These are phyloP conservation scores for Cryptococcus maquisensis DNA, from an alignment of 1,284 basidiomycete species.

Conservation along the genomic window DNA sequence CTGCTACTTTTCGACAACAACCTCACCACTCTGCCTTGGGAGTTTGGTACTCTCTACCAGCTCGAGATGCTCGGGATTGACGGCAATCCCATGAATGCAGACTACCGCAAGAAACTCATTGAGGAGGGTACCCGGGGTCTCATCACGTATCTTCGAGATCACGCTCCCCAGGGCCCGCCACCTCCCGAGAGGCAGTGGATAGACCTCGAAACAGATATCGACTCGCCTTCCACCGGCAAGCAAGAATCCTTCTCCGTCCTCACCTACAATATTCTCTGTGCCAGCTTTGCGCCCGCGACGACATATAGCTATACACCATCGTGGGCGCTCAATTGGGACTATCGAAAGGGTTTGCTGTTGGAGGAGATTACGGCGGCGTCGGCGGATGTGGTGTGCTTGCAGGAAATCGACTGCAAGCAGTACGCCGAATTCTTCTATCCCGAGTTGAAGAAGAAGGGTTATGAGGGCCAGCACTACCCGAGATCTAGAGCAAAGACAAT, in stretches of 20 bases:
- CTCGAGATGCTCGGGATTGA: constrained; percentile 91
- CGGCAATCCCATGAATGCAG: constrained; percentile 84
- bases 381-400: constrained; percentile 85
- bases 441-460: constrained; percentile 70
- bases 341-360: constrained; percentile 85
- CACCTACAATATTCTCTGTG: constrained; percentile 94
- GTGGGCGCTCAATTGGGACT: constrained; percentile 94
- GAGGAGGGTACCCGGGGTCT: constrained; percentile 88
- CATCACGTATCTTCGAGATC: constrained; percentile 58
- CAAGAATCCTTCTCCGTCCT: constrained; percentile 72
- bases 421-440: constrained; percentile 91
- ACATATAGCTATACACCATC: constrained; percentile 96
- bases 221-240: constrained; percentile 50
- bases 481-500: constrained; percentile 92
- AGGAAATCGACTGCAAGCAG: constrained; percentile 87
- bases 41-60: constrained; percentile 87
- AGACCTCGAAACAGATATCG: constrained; percentile 64
- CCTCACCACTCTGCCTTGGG: constrained; percentile 73
- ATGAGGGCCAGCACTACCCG: constrained; percentile 91
- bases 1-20: constrained; percentile 95
- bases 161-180: constrained; percentile 71
- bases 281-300: constrained; percentile 80
- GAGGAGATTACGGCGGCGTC: constrained; percentile 78
- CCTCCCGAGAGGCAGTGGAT: constrained; percentile 85
- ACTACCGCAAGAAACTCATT: constrained; percentile 75